Base-by-base conservation (phyloP, 306 rosid genomes). In the Quercus cerris region DNA sequence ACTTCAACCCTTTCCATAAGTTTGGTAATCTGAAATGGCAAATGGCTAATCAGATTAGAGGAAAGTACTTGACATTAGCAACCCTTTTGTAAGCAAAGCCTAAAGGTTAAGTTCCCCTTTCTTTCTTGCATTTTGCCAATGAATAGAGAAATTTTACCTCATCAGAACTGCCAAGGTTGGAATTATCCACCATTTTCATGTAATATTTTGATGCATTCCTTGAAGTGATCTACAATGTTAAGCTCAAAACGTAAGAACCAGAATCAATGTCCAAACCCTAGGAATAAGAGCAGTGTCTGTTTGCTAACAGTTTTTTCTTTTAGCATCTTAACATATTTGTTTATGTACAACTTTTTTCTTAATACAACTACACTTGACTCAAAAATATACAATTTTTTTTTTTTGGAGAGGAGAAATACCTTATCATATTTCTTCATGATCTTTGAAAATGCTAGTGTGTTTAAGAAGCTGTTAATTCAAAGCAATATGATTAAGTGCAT, bases 391-490 rank as follows among this genome's bases (percentile, higher is more conserved):
- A 35, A 5, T 33, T 33, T 5, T 31, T 31, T 52, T 52, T 12
- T 52, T 52, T 12, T 52, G 3, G 17, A 35, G 13, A 11, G 13
- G 11, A 5, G 6, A 18, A 25, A 4, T 83, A 89, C 97, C 93
- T 92, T 92, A 20, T 90, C 93, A 82, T 92, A 92, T 85, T 92
- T 92, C 89, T 92, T 92, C 89, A 92, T 92, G 80, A 90, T 90
- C 90, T 92, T 92, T 4, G 93, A 90, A 85, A 92, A 85, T 30
- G 97, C 97, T 88, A 90, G 49, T 19, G 81, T 75, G 59, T 92
- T 92, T 68, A 92, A 84, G 82, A 90, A 92, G 74, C 94, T 92
- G 89, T 70, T 46, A 14, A 46, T 46, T 46, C 52, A 46, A 8
- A 46, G 52, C 52, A 46, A 10, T 67, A 11, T 46, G 52, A 46